These are phyloP conservation scores for Agarophyton chilense DNA, from an alignment of 23 red algal species.

Conservation along the genomic window DNA sequence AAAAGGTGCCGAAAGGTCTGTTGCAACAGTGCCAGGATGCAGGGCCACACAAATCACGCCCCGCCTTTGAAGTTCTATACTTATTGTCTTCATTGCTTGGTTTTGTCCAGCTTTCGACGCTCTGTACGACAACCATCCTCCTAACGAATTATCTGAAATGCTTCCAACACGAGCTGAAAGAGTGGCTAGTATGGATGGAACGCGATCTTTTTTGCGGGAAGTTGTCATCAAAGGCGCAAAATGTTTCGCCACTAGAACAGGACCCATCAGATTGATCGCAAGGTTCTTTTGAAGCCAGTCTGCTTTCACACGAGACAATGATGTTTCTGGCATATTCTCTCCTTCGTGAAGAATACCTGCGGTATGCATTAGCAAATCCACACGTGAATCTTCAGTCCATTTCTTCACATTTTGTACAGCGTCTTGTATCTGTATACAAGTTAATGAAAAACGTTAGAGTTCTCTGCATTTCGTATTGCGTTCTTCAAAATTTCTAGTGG, in stretches of 20 bases:
- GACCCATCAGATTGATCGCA: constrained; percentile 76
- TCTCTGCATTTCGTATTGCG: background rate
- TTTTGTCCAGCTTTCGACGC: constrained; percentile 81
- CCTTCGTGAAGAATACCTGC: constrained; percentile 57
- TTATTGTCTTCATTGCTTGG: constrained; percentile 70
- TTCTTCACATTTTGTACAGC: constrained; percentile 45
- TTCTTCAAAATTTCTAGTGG: background rate
- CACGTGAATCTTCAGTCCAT: constrained; percentile 32
- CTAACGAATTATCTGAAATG: constrained; percentile 70
- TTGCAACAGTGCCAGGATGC: constrained; percentile 82
- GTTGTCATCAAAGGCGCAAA: constrained; percentile 73
- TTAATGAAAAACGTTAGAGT: background rate
- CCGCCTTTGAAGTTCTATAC: constrained; percentile 57
- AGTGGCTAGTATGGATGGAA: constrained; percentile 64
- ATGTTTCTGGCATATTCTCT: constrained; percentile 68
- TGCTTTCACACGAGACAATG: constrained; percentile 44
- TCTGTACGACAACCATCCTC: constrained; percentile 83
- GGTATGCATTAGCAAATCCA: constrained; percentile 49
- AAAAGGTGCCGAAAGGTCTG: constrained; percentile 80
- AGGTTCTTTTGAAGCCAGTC: constrained; percentile 54
- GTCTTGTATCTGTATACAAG: constrained; percentile 14
- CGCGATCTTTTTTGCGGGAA: constrained; percentile 39
- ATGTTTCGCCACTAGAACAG: constrained; percentile 78
- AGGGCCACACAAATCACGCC: constrained; percentile 66
- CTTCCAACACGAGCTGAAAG: constrained; percentile 73